Conservation (phyloP, 2,329 filamentous ascomycete species). For the Talaromyces sp. region DNA sequence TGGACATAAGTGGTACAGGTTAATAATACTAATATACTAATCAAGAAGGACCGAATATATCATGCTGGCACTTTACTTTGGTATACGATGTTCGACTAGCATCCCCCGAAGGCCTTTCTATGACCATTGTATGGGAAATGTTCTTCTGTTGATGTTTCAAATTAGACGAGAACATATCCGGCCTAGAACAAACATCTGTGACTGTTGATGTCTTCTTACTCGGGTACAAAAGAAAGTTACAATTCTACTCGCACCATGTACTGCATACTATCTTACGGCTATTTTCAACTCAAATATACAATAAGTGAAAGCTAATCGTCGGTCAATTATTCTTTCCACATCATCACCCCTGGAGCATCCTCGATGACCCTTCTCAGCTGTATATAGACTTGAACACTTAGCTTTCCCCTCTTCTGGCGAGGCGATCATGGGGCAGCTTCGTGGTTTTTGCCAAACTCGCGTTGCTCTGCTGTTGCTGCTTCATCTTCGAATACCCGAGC, state of each 20-base stretch:
- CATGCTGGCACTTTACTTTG: not conserved
- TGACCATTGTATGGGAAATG: not conserved
- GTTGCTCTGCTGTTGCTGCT: conserved; percentile 3
- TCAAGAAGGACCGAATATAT: not conserved
- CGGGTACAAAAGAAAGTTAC: not conserved
- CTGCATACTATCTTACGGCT: not conserved
- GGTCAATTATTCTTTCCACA: not conserved
- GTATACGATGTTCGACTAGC: not conserved
- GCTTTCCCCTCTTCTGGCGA: not conserved
- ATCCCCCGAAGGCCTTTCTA: not conserved
- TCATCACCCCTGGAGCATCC: not conserved
- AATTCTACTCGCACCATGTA: not conserved
- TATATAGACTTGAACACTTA: not conserved
- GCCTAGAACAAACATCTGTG: no score
- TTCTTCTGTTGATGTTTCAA: not conserved
- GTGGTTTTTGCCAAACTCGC: conserved; percentile 1
- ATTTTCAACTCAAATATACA: not conserved
- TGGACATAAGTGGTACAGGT: no score
- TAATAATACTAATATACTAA: no score
- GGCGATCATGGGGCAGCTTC: not conserved
- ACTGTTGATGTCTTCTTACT: not conserved
- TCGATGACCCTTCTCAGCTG: conserved; percentile 8
- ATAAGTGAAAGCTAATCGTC: not conserved
- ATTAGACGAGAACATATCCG: not conserved
- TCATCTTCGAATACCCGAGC: not conserved